Base-by-base conservation (phyloP, 139 green algal species). In the Chlamydomonas sphaeroides region DNA sequence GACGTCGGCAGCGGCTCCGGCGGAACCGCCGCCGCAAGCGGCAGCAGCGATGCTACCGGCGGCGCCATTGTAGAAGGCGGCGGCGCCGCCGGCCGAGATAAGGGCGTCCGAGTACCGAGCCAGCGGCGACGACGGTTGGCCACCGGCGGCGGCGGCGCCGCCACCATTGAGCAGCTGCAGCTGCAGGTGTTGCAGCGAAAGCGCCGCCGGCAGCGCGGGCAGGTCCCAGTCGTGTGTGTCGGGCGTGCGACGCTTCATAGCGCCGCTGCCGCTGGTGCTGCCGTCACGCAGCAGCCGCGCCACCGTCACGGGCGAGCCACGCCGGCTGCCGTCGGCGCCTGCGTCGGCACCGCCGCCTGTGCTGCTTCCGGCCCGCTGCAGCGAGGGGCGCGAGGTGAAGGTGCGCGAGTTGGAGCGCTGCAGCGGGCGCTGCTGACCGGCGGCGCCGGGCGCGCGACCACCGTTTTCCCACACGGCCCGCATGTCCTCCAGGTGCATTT, bases 201-300 rank as follows among this genome's bases (percentile, higher is more conserved):
- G 23, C 6, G 32, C 62, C 30, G 61, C 48, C 1, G 75, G 75
- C 42, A 65, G 45, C 26, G 51, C 32, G 26, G 63, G 77, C 48
- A 76, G 36, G 77, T 84, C 77, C 63, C 63, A 84, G 41, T 84
- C 77, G 26, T 66, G 65, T 33, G 77, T 84, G 49, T 84, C 77
- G 15, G 77, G 77, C 26, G 77, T 84, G 39, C 77, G 63, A 6
- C 77, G 65, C 65, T 84, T 84, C 32, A 73, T 73, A 11, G 65
- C 62, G 15, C 75, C 42, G 62, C 61, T 51, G 63, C 75, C 59
- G 39, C 73, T 80, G 73, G 35, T 71, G 32, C 73, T 61, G 28
- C 21, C 75, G 42, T 38, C 65, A 0, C 73, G 73, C 8, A 82
- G 23, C 61, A 73, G 61, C 30, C 61, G 61, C 26, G 32, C 8